Conservation (phyloP, 176 grass and related monocot genomes). For the Eragrostis curvula region DNA sequence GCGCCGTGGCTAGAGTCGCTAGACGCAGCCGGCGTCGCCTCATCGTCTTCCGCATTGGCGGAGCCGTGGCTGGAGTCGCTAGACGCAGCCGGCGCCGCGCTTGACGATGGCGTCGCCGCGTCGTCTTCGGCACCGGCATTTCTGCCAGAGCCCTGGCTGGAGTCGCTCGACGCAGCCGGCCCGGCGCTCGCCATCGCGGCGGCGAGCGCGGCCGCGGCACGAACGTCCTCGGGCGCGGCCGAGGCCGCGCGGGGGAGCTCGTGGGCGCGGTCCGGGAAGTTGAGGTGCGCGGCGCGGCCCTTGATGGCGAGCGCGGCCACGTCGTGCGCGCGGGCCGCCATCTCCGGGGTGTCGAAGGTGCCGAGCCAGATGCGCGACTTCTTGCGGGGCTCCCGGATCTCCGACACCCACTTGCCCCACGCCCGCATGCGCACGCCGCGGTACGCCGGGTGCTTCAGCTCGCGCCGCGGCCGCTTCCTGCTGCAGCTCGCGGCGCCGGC, state of each 20-base stretch:
- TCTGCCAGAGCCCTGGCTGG: not conserved
- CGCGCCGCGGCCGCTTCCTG: slow-evolving; percentile 39
- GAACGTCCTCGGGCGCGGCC: slow-evolving; percentile 49
- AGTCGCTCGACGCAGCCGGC: not conserved
- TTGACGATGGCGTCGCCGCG: not conserved
- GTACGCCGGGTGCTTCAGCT: slow-evolving; percentile 66
- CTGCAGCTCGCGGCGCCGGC: slow-evolving; percentile 9
- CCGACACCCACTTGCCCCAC: slow-evolving; percentile 96
- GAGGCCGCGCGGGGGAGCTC: slow-evolving; percentile 39
- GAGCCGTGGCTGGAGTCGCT: not conserved
- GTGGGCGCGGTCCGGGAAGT: slow-evolving; percentile 50
- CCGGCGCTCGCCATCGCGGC: slow-evolving; percentile 17
- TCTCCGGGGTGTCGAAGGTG: slow-evolving; percentile 80
- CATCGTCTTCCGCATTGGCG: not conserved
- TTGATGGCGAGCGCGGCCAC: slow-evolving; percentile 86
- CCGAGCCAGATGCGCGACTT: slow-evolving; percentile 96
- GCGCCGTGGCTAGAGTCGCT: not conserved
- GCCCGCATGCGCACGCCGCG: slow-evolving; percentile 82
- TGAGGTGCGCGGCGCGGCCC: slow-evolving; percentile 52
- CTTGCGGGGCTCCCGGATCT: slow-evolving; percentile 87
- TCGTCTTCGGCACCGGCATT: not conserved
- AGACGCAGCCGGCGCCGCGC: not conserved
- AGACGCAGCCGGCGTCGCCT: not conserved
- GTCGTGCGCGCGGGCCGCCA: slow-evolving; percentile 94
- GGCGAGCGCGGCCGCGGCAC: slow-evolving; percentile 47